phyloP scores from a whole-genome alignment of 495 filamentous ascomycete species.

The Aspergillus nidulans region DNA sequence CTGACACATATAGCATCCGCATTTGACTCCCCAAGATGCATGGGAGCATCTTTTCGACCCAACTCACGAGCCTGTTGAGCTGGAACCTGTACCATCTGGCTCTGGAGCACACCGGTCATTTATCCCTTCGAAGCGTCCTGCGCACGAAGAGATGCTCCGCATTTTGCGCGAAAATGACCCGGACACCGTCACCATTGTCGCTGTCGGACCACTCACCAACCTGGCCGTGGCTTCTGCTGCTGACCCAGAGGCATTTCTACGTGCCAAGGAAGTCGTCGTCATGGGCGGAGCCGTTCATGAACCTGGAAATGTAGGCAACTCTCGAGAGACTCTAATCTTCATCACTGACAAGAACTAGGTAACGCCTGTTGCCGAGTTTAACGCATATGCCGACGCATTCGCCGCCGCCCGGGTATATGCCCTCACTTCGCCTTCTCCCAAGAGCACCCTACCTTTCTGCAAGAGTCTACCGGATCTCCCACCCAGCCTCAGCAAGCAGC shows the following conservation, averaged over 20 bases:
- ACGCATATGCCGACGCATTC: slow-evolving; percentile 73
- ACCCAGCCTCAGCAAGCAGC: slow-evolving; percentile 51
- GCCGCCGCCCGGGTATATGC: slow-evolving; percentile 87
- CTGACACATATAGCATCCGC: slow-evolving; percentile 63
- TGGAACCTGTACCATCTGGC: slow-evolving; percentile 29
- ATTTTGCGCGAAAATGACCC: slow-evolving; percentile 71
- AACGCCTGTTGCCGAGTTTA: slow-evolving; percentile 79
- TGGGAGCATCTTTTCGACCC: slow-evolving; percentile 79
- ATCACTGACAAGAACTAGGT: slow-evolving; percentile 30
- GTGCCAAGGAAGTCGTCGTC: slow-evolving; percentile 85
- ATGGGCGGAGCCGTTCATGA: slow-evolving; percentile 88
- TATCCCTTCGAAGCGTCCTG: slow-evolving; percentile 62
- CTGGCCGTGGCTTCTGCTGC: slow-evolving; percentile 80
- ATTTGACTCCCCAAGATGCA: slow-evolving; percentile 74
- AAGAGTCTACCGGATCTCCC: slow-evolving; percentile 61
- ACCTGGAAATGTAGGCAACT: slow-evolving; percentile 64
- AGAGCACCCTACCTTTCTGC: slow-evolving; percentile 61
- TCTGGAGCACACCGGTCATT: slow-evolving; percentile 50
- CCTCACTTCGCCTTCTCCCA: slow-evolving; percentile 74
- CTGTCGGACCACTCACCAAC: slow-evolving; percentile 87
- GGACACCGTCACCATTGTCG: slow-evolving; percentile 83
- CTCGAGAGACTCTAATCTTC: neutral
- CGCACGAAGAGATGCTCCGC: slow-evolving; percentile 81
- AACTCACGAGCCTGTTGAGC: slow-evolving; percentile 33
- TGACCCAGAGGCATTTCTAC: slow-evolving; percentile 81